Base-by-base conservation (phyloP, 768 basidiomycete species). In the Hemileccinum rubropunctum region DNA sequence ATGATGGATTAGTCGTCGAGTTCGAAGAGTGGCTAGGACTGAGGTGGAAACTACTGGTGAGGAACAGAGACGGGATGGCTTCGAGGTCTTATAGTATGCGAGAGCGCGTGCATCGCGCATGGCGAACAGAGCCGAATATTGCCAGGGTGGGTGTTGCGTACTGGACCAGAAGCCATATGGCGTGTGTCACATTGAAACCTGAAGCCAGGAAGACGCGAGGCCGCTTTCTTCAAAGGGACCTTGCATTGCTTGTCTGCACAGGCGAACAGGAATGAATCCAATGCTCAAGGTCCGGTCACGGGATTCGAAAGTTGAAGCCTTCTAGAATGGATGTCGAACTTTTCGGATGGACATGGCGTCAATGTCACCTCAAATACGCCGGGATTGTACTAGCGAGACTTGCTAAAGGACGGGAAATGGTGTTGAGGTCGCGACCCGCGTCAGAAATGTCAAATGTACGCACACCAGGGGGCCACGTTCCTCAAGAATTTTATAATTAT, bases 131-230 rank as follows among this genome's bases (percentile, higher is more conserved):
- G 53, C 65, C 61, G 65, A 56, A 33, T 11, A 55, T 38, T 45
- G 35, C 53, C 53, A 64, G 61, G 61, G 58, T 63, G 54, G 42
- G 55, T 42, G 35, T 38, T 52, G 57, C 49, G 35, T 33, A 48
- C 50, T 46, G 49, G 44, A 30, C 44, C 9, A 63, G 56, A 66
- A 53, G 56, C 49, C 54, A 14, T 51, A 39, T 37, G 17, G 30
- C 61, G 55, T 50, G 52, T 53, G 54, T 59, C 58, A 68, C 58
- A 56, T 53, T 57, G 45, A 56, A 41, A 39, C 52, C 44, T 58
- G 57, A 55, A 37, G 64, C 45, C 64, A 65, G 66, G 66, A 57
- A 51, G 52, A 61, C 65, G 65, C 47, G 59, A 67, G 65, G 65
- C 65, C 66, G 61, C 64, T 54, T 59, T 55, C 58, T 63, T 64